Conservation (phyloP, 2,329 filamentous ascomycete genomes). For the Incumbomyces delicatus region DNA sequence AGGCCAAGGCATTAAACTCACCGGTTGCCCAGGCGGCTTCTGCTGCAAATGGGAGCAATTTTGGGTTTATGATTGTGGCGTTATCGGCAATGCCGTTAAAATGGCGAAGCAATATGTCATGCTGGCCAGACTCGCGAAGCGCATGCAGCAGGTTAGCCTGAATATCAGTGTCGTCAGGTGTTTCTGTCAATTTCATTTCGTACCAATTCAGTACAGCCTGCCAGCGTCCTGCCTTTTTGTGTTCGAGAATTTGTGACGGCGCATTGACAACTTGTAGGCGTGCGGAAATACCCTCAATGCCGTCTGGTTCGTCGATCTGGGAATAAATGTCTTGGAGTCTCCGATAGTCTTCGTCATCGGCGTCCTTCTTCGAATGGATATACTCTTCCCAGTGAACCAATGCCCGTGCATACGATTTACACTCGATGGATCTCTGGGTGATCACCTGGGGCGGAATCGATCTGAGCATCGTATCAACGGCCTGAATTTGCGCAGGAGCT, state of each 20-base stretch:
- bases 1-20: conserved; percentile 66
- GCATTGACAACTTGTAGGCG: conserved; percentile 80
- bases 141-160: conserved; percentile 80
- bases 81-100: conserved; percentile 59
- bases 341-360: conserved; percentile 54
- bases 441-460: conserved; percentile 61
- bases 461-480: conserved; percentile 64
- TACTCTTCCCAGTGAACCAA: conserved; percentile 93
- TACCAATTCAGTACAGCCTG: conserved; percentile 96
- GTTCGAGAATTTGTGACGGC: conserved; percentile 84
- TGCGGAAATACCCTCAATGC: conserved; percentile 85
- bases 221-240: conserved; percentile 89
- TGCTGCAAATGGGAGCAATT: conserved; percentile 69
- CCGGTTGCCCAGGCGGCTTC: conserved; percentile 88
- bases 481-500: conserved; percentile 38
- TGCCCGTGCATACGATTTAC: conserved; percentile 82
- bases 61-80: conserved; percentile 35
- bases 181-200: conserved; percentile 73
- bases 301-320: conserved; percentile 95
- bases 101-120: conserved; percentile 79
- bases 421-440: conserved; percentile 80
- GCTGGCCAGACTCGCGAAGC: conserved; percentile 88
- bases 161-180: conserved; percentile 64
- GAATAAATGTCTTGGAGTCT: conserved; percentile 88
- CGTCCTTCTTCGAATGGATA: conserved; percentile 47